Conservation (phyloP, 257 asterid genomes). For the Solanum paucissectum region DNA sequence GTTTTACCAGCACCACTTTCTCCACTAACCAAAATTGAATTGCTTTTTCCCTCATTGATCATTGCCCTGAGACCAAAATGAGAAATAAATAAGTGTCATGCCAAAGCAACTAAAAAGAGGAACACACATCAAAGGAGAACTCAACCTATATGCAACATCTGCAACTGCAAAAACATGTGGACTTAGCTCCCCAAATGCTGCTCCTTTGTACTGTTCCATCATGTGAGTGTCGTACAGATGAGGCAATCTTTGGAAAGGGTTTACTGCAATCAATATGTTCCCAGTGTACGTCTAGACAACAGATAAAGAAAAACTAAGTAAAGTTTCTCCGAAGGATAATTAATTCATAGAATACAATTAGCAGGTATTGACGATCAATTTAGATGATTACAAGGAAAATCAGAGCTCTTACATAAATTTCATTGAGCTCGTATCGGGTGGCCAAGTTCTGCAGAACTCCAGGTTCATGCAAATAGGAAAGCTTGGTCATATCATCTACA, state of each 20-base stretch:
- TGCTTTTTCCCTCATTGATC: conserved; percentile 91
- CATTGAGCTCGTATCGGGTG: conserved; percentile 94
- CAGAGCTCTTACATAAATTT: conserved; percentile 69
- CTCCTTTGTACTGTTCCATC: conserved; percentile 99
- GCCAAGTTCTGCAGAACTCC: conserved; percentile 95
- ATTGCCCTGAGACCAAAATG: conserved; percentile 58
- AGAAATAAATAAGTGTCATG: conserved; percentile 5
- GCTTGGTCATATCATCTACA: conserved; percentile 99
- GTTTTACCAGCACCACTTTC: conserved; percentile 99
- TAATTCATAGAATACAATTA: background rate
- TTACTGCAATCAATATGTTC: conserved; percentile 90
- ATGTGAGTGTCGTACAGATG: conserved; percentile 96
- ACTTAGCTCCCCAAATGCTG: conserved; percentile 93
- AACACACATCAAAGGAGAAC: background rate
- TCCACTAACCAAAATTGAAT: conserved; percentile 97
- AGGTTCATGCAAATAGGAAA: conserved; percentile 97
- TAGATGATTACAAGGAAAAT: conserved; percentile 2
- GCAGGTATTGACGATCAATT: background rate
- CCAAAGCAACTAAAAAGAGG: background rate
- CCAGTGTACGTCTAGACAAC: conserved; percentile 90
- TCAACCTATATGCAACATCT: conserved; percentile 88
- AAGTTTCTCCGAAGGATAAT: background rate
- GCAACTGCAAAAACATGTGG: conserved; percentile 99
- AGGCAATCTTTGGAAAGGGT: conserved; percentile 97
- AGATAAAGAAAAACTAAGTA: background rate